Conservation (phyloP, 768 basidiomycete genomes). For the Coprinellus aureogranulatus region DNA sequence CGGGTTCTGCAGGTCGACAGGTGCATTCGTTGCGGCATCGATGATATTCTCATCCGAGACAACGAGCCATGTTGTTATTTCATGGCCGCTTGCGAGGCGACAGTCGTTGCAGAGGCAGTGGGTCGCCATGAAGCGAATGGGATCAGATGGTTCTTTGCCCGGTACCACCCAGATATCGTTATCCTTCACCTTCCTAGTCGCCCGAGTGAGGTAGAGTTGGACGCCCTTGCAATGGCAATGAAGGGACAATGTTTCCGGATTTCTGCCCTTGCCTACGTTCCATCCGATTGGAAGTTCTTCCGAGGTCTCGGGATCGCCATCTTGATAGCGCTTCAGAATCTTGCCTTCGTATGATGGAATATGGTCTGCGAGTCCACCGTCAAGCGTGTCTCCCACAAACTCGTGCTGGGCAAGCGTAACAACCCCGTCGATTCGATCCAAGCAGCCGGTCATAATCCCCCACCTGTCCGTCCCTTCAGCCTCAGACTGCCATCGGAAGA, state of each 20-base stretch:
- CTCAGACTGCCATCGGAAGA: conserved; percentile 6
- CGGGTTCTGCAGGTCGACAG: conserved; percentile 14
- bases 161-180: too few species aligned
- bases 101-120: conserved; percentile 30
- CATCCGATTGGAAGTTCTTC: neutral
- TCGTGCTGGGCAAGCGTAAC: conserved; percentile 22
- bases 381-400: conserved; percentile 27
- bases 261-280: conserved; percentile 19
- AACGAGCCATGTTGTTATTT: conserved; percentile 29
- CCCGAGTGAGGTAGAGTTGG: too few species aligned
- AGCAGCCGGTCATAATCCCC: conserved; percentile 23
- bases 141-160: conserved; percentile 14
- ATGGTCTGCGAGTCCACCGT: conserved; percentile 32
- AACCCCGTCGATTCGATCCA: conserved; percentile 26
- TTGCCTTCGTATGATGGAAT: conserved; percentile 15
- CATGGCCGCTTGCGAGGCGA: conserved; percentile 24
- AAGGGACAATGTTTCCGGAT: conserved; percentile 18
- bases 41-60: conserved; percentile 26
- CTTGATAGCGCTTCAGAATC: conserved; percentile 13
- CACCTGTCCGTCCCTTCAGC: conserved; percentile 15
- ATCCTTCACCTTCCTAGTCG: too few species aligned
- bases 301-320: conserved; percentile 16
- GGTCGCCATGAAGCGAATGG: conserved; percentile 27
- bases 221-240: too few species aligned
- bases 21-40: conserved; percentile 4